Evolutionary conservation across 225 moss, liverwort and hornwort species (phyloP), one percentile per base, ranked within the genome.

Genomic region (Ulota crispa): DNA sequence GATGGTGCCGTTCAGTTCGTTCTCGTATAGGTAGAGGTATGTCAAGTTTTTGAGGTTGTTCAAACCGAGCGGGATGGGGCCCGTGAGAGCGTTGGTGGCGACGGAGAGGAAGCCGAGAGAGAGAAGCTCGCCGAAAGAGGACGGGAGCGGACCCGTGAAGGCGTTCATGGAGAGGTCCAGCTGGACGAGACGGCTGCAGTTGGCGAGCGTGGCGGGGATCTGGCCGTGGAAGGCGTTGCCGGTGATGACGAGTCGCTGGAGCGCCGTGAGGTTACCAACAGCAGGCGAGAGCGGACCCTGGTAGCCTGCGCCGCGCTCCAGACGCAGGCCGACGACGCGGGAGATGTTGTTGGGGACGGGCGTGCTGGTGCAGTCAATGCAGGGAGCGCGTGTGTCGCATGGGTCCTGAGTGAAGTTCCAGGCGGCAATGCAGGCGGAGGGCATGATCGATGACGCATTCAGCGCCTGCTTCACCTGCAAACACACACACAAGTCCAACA

Each of bases 391-490:
- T 6, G 82, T 15, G 43, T 88, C 82, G 79, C 90, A 90, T 7
- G 90, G 90, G 61, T 90, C 90, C 3, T 70, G 60, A 36, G 84
- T 60, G 77, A 88, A 90, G 70, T 90, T 55, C 90, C 90, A 90
- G 13, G 88, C 80, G 77, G 82, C 84, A 12, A 90, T 52, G 66
- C 90, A 90, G 39, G 90, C 76, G 37, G 86, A 88, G 7, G 27
- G 37, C 66, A 86, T 84, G 65, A 88, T 86, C 16, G 90, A 88
- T 47, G 90, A 88, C n/a, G 77, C 82, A 37, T 90, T 88, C 57
- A 90, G 76, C 32, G 84, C 90, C 82, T 73, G 67, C 77, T 83
- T 85, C 77, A 90, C 84, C 90, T 90, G 90, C 64, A 63, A 9
- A 3, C 9, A 74, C 11, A 7, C 9, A 74, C 11, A 55, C 60